These are phyloP conservation scores for Alternaria triticimaculans DNA, from an alignment of 2,329 filamentous ascomycete species.

Conservation along the genomic window DNA sequence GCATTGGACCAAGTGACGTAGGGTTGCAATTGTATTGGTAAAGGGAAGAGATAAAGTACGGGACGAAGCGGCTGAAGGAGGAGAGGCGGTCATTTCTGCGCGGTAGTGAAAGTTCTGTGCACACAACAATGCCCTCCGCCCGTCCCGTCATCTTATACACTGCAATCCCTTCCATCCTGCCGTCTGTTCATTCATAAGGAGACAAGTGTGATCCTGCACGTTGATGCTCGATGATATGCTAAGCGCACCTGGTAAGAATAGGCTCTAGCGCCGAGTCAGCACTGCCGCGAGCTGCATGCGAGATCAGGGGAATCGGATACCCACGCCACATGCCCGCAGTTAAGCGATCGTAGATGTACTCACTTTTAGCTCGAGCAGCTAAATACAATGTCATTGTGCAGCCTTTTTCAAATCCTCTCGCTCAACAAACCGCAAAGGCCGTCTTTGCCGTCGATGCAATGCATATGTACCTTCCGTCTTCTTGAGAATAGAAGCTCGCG, in stretches of 20 bases:
- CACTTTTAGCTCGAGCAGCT: background rate
- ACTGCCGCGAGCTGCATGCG: background rate
- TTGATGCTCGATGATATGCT: constrained; percentile 1
- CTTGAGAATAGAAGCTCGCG: background rate
- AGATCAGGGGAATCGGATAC: background rate
- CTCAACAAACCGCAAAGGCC: background rate
- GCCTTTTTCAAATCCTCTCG: background rate
- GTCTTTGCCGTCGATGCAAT: background rate
- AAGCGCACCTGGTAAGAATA: constrained; percentile 1
- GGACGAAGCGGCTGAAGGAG: background rate
- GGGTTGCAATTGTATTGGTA: background rate
- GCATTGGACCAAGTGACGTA: background rate
- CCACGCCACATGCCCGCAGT: background rate
- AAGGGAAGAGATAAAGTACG: background rate
- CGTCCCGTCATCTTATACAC: background rate
- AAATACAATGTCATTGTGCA: constrained; percentile 1
- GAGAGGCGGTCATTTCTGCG: background rate
- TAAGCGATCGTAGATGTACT: background rate
- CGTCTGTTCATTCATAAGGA: background rate
- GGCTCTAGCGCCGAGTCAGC: constrained; percentile 5
- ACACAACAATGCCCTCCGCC: background rate
- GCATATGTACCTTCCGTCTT: background rate
- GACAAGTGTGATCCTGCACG: background rate
- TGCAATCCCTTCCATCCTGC: background rate
- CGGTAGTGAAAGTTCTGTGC: background rate